Evolutionary conservation across 2,329 filamentous ascomycete species (phyloP), one percentile per base, ranked within the genome.

Genomic region (Malbranchea zuffiana): DNA sequence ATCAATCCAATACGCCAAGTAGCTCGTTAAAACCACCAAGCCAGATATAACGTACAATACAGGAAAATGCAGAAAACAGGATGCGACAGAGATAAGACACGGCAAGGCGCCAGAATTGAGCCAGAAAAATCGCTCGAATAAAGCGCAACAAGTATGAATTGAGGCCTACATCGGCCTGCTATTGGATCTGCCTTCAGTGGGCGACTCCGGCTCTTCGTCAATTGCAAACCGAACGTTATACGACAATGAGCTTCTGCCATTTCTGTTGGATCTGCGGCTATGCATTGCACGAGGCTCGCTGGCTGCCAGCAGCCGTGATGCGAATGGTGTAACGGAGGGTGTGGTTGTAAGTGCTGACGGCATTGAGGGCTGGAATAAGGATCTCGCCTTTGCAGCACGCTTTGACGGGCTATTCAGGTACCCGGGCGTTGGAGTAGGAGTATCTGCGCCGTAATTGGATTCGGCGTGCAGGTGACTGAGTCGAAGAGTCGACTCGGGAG

Each of bases 361-460:
- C n/a, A 61, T 66, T 2, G 63, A 65, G 29, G 56, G 46, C 40
- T 62, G 56, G 8, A 60, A 56, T 32, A 66, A 44, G 17, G 54
- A 54, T 44, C 54, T 57, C 6, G 62, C 62, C 23, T 62, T 54
- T 13, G 62, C 61, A 23, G 62, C 62, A 38, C 62, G 54, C 46
- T 63, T 65, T 15, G 64, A 65, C n/a, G 64, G 64, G 3, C 63
- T 66, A 27, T 50, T 58, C 41, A 65, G 41, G 44, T 62, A 63
- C 36, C 54, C 63, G 11, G 63, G 63, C 4, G 62, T 60, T 11
- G 57, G 54, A 15, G 60, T 47, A 3, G 61, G 58, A 17, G 50
- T 62, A 21, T 56, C 53, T 12, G 56, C 54, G 31, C 50, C 50
- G n/a, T 41, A 38, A 23, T 58, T 51, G 6, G 52, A 49, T 8